Evolutionary conservation across 306 rosid genomes (phyloP), one percentile per base, ranked within the genome.

Genomic region (Cajanus cajan): DNA sequence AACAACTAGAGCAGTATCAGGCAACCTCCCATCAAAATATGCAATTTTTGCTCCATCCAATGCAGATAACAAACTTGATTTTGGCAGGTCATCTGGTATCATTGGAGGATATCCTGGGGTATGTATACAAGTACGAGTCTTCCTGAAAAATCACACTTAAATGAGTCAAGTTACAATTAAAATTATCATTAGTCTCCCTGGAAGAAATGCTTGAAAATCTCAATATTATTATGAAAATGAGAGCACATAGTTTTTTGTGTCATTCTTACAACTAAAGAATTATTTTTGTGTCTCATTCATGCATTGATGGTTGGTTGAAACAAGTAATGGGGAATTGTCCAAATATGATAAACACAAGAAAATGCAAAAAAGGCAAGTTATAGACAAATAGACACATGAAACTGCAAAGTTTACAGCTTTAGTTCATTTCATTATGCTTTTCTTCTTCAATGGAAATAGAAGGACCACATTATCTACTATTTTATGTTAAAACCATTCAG

Each of bases 91-190:
- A 9, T 84, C 86, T 14, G 97, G 97, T 67, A 80, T 73, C 98
- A 93, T 86, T 58, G 92, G 89, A 88, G 98, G 98, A 89, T 91
- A 87, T 71, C 98, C 99, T 14, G 97, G 86, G 71, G 98, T 93
- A 87, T 85, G 89, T 67, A 95, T 93, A 77, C 99, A 93, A 50
- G 99, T 96, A 7, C 99, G 97, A 34, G 97, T 96, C 71, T 91
- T 90, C 91, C 99, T 96, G 89, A 80, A 79, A 86, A 78, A 68
- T 54, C 11, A 67, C 71, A 51, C 68, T 67, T 47, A 24, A 71
- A 80, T 72, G 51, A 82, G 70, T 70, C 48, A 80, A 83, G 45
- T 68, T 65, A 41, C 37, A 52, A 63, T 48, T 66, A 64, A 74
- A 43, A 45, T 63, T 48, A 73, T 79, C 68, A 40, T 33, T 59